phyloP scores from a whole-genome alignment of 345 rosid genomes.

The Arabidopsis thaliana region TAIR10.1 NC_003071.7:13877001-13877500 shows the following conservation, averaged over 20 bases:
- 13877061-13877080: conserved; percentile 75
- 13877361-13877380: conserved; percentile 64
- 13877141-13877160: conserved; percentile 53
- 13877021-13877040: conserved; percentile 67
- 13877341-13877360: conserved; percentile 58
- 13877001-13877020: conserved; percentile 44
- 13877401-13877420: conserved; percentile 56
- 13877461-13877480: not conserved
- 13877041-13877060: conserved; percentile 83
- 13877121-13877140: conserved; percentile 76
- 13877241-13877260: conserved; percentile 80
- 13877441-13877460: not conserved
- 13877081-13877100: conserved; percentile 77
- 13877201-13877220: conserved; percentile 66
- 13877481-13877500: not conserved
- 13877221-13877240: conserved; percentile 76
- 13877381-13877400: conserved; percentile 63
- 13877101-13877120: conserved; percentile 87
- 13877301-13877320: not conserved
- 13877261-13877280: conserved; percentile 49
- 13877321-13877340: not conserved
- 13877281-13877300: not conserved
- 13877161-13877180: conserved; percentile 71
- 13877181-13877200: conserved; percentile 64
- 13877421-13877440: conserved; percentile 7